A percentile compares a stretch with the other conserved stretches of the same genome.
These are phyloP conservation scores for Dipodascopsis uninucleata DNA, from an alignment of 805 yeast species.

Conservation along the genomic window DNA sequence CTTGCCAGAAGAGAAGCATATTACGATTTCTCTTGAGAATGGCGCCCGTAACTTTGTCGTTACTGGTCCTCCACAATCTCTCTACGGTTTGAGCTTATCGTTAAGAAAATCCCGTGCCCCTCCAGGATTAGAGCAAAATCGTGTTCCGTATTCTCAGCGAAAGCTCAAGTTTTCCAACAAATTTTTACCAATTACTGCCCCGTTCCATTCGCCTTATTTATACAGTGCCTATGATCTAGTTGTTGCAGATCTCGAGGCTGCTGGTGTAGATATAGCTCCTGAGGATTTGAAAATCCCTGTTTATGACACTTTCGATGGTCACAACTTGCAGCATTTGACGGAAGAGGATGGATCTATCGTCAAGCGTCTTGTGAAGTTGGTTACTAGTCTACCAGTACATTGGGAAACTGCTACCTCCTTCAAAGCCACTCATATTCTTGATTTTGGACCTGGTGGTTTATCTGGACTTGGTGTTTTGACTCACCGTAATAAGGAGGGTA, in stretches of 20 bases:
- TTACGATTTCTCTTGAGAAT: conserved; percentile 83
- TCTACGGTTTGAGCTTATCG: conserved; percentile 89
- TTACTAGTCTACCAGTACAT: conserved; percentile 83
- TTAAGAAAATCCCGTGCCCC: conserved; percentile 94
- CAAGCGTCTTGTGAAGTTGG: conserved; percentile 71
- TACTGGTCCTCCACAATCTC: conserved; percentile 96
- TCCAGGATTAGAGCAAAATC: conserved; percentile 88
- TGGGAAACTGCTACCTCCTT: conserved; percentile 91
- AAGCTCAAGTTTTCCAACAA: conserved; percentile 89
- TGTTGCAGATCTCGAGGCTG: conserved; percentile 59
- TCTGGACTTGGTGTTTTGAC: conserved; percentile 95
- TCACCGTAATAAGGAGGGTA: conserved; percentile 97
- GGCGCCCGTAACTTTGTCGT: conserved; percentile 96
- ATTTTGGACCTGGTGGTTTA: conserved; percentile 98
- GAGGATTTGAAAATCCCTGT: conserved; percentile 75
- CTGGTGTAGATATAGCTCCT: conserved; percentile 53
- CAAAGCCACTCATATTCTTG: conserved; percentile 81
- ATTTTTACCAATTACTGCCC: conserved; percentile 91
- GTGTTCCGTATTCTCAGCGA: conserved; percentile 91
- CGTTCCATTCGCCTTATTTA: conserved; percentile 91
- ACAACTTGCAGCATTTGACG: conserved; percentile 55
- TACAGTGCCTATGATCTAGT: conserved; percentile 66
- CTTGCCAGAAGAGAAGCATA: conserved; percentile 86
- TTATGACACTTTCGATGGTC: conserved; percentile 82
- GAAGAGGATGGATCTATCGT: conserved; percentile 49